Percentiles rank a stretch among this genome's conserved stretches.
These are phyloP conservation scores for Apiospora aurea DNA, from an alignment of 2,329 filamentous ascomycete species.

Conservation along the genomic window DNA sequence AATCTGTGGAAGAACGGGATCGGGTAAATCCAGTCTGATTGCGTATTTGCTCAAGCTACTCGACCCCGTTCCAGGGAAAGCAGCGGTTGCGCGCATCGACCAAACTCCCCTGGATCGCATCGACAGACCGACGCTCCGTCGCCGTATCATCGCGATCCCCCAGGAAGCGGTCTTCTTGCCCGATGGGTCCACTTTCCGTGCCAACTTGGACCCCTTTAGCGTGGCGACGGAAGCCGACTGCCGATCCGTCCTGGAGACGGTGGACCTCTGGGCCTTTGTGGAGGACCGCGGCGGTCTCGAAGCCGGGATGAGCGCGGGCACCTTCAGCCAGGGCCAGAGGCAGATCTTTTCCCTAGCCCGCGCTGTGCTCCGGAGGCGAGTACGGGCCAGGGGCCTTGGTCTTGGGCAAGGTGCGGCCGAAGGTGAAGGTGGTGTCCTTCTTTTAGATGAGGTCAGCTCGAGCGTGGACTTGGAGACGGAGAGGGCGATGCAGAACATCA, in stretches of 20 bases:
- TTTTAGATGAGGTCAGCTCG: constrained; percentile 44
- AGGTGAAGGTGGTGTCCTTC: constrained; percentile 38
- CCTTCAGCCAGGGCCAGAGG: constrained; percentile 58
- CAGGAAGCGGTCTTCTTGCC: constrained; percentile 53
- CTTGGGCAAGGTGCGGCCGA: constrained; percentile 27
- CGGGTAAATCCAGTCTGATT: constrained; percentile 51
- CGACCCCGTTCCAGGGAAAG: constrained; percentile 37
- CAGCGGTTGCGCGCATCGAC: constrained; percentile 45
- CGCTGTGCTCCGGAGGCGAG: constrained; percentile 37
- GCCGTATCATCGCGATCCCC: constrained; percentile 49
- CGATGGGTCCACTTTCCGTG: constrained; percentile 43
- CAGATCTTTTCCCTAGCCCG: constrained; percentile 40
- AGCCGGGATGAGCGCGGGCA: constrained; percentile 47
- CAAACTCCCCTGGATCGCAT: constrained; percentile 40
- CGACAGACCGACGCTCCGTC: constrained; percentile 43
- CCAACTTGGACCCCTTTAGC: constrained; percentile 43
- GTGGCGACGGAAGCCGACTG: constrained; percentile 33
- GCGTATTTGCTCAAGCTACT: constrained; percentile 49
- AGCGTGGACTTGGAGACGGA: constrained; percentile 42
- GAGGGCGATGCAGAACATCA: constrained; percentile 41
- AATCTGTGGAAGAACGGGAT: constrained; percentile 44
- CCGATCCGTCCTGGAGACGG: constrained; percentile 34
- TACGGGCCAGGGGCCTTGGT: constrained; percentile 34
- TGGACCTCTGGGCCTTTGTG: constrained; percentile 36
- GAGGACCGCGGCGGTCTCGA: constrained; percentile 37